Conservation (phyloP, 2,329 filamentous ascomycete species). For the Phialocephala sp. region DNA sequence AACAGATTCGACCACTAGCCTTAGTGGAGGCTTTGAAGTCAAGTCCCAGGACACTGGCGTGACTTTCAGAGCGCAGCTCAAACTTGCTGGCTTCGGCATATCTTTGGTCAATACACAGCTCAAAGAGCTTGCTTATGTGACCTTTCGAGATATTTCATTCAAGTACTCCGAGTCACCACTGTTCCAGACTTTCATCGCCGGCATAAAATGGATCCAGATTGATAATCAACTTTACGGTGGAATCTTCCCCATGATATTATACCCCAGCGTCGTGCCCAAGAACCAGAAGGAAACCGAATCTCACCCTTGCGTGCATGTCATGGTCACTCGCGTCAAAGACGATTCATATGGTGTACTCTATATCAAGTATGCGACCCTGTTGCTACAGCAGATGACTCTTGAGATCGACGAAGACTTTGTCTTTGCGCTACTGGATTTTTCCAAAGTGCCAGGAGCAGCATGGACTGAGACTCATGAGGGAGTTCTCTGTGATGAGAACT, state of each 20-base stretch:
- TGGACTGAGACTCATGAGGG: conserved; percentile 82
- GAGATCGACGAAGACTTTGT: conserved; percentile 99
- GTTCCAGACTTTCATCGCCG: conserved; percentile 88
- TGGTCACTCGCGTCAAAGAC: conserved; percentile 94
- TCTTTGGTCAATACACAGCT: conserved; percentile 93
- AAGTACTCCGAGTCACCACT: conserved; percentile 92
- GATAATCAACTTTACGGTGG: conserved; percentile 98
- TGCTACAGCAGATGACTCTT: conserved; percentile 97
- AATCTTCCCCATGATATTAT: conserved; percentile 96
- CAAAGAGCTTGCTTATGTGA: conserved; percentile 91
- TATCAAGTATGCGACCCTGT: conserved; percentile 94
- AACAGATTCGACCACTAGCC: conserved; percentile 56
- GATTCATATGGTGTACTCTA: conserved; percentile 98
- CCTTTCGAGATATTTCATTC: conserved; percentile 87
- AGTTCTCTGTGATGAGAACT: conserved; percentile 83
- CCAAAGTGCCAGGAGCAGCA: conserved; percentile 87
- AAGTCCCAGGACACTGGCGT: conserved; percentile 89
- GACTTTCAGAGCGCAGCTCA: conserved; percentile 87
- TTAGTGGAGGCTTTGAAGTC: conserved; percentile 81
- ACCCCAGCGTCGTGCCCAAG: conserved; percentile 97
- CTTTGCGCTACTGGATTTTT: conserved; percentile 92
- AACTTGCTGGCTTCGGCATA: conserved; percentile 87
- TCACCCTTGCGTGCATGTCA: conserved; percentile 91
- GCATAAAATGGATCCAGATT: conserved; percentile 98
- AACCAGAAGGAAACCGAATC: conserved; percentile 92